Evolutionary conservation across 331 rosid species (phyloP), one percentile per base, ranked within the genome.

Genomic region (Malus hybrid): DNA sequence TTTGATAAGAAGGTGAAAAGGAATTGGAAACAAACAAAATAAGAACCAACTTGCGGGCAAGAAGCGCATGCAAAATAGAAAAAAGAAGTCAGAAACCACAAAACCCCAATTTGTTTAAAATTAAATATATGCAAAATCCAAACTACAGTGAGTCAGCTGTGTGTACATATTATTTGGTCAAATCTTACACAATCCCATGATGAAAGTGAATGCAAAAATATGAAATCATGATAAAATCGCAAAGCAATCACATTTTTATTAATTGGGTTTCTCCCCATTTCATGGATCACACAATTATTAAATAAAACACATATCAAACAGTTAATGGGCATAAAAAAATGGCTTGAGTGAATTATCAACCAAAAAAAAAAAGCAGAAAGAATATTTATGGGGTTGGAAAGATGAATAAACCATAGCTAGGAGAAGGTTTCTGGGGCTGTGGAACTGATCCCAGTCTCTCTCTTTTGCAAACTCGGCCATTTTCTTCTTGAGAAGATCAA

Each of bases 361-460:
- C 11, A 13, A 7, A 61, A 64, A 1, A 24, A 24, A 39, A 4
- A 30, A 5, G 56, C 63, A 16, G 29, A 46, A 3, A 3, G 18
- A n/a, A 66, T 36, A 12, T 28, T 6, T 2, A 42, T 5, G 74
- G 53, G 55, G 44, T 20, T 11, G 56, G 63, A n/a, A n/a, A 78
- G 68, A 64, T 6, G 67, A 55, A 52, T 74, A 65, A 86, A 93
- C 98, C 96, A 93, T 52, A 83, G 98, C 97, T 79, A 93, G 78
- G 36, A 93, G 98, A 63, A 93, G 96, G 85, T 93, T 93, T 73
- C 98, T 89, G 63, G 98, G 97, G 81, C 91, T 89, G 26, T 93
- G 98, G 77, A 65, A 91, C 53, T 62, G 82, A 0, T 93, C 97
- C 98, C 98, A 94, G 57, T 94, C 71, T 39, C 98, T 88, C 16